Conservation (phyloP, 495 filamentous ascomycete genomes). For the Astrothelium macrocarpum region DNA sequence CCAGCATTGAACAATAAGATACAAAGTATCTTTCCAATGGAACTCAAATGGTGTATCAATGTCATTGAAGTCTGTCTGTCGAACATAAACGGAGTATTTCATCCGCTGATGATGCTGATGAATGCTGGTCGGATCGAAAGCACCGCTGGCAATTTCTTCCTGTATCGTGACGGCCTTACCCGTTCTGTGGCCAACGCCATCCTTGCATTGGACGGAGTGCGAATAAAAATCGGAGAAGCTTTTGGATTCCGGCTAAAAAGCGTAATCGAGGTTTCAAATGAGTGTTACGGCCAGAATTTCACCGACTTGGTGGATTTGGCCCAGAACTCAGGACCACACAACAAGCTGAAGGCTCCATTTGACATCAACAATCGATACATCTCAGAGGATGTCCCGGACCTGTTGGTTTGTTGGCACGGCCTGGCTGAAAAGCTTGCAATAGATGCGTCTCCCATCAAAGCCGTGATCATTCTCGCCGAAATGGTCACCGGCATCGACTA, state of each 20-base stretch:
- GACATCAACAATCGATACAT: not conserved
- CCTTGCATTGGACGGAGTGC: not conserved
- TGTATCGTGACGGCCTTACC: conserved; percentile 7
- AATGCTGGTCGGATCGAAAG: conserved; percentile 9
- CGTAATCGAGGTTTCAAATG: conserved; percentile 5
- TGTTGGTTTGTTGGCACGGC: not conserved
- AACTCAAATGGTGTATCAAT: conserved; percentile 7
- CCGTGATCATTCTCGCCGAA: not conserved
- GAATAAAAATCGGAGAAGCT: conserved; percentile 5
- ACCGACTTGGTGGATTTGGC: conserved; percentile 4
- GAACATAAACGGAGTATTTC: conserved; percentile 8
- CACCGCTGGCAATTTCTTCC: not conserved
- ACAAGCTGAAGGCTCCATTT: not conserved
- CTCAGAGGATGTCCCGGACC: not conserved
- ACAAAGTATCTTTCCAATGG: not conserved
- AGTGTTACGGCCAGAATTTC: conserved; percentile 6
- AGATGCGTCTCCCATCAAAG: not conserved
- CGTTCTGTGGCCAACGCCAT: conserved; percentile 8
- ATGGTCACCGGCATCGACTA: not conserved
- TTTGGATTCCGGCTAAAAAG: conserved; percentile 8
- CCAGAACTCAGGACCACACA: conserved; percentile 3
- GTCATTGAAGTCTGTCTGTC: conserved; percentile 4
- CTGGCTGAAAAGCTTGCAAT: conserved; percentile 1
- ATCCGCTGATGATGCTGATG: conserved; percentile 9
- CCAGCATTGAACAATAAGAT: not conserved